Conservation (phyloP, 805 yeast genomes). For the Ascoidea asiatica region DNA sequence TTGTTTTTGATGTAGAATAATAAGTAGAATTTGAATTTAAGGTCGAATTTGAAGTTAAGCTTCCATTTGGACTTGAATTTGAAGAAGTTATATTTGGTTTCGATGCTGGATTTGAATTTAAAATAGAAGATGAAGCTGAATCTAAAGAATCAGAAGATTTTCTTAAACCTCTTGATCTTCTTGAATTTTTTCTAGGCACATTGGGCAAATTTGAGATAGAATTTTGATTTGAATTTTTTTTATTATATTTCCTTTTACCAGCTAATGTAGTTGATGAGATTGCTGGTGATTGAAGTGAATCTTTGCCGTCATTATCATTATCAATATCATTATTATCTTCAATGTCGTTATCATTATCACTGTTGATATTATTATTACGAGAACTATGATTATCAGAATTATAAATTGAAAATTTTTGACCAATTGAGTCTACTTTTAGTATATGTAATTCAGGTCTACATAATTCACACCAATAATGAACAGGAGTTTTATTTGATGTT, state of each 20-base stretch:
- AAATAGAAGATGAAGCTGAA: no score
- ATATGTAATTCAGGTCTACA: conserved; percentile 81
- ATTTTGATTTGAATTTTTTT: conserved; percentile 11
- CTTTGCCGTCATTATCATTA: neutral
- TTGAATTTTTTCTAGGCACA: neutral
- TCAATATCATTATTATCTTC: neutral
- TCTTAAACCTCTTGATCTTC: neutral
- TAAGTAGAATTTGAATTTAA: neutral
- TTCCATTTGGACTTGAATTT: neutral
- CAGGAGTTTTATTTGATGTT: conserved; percentile 69
- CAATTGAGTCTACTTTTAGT: conserved; percentile 31
- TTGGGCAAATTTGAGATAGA: neutral
- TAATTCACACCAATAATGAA: conserved; percentile 86
- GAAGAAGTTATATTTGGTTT: neutral
- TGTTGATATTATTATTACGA: neutral
- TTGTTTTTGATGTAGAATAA: neutral
- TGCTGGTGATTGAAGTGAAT: neutral
- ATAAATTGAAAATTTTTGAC: conserved; percentile 23
- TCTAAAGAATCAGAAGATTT: no score
- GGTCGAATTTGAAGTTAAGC: neutral
- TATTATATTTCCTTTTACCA: conserved; percentile 13
- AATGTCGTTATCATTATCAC: neutral
- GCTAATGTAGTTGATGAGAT: no score
- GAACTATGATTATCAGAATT: neutral
- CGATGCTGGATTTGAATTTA: neutral